These are phyloP conservation scores for Skeletonema grethae DNA, from an alignment of 108 stramenopile genomes.

Conservation along the genomic window DNA sequence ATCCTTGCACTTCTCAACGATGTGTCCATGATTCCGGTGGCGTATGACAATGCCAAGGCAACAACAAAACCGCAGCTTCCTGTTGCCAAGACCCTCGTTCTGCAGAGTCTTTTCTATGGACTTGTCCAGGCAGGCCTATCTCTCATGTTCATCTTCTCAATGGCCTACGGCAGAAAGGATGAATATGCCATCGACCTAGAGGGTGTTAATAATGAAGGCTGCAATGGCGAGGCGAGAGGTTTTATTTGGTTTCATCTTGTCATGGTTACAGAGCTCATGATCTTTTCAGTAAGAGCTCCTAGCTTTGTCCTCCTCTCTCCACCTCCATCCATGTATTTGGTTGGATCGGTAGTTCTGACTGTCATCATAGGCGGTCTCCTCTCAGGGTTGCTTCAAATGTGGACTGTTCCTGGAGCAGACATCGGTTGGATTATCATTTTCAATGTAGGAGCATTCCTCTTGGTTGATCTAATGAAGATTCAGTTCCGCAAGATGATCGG, in stretches of 20 bases:
- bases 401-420: conserved; percentile 23
- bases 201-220: neutral
- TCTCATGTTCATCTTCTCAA: conserved; percentile 60
- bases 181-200: conserved; percentile 34
- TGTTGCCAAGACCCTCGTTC: conserved; percentile 51
- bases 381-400: conserved; percentile 24
- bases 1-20: conserved; percentile 89
- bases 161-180: conserved; percentile 25
- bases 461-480: conserved; percentile 62
- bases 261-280: conserved; percentile 61
- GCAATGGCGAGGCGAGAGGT: conserved; percentile 43
- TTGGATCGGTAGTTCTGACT: conserved; percentile 53
- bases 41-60: conserved; percentile 82
- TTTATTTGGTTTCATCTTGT: conserved; percentile 66
- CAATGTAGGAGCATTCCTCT: conserved; percentile 49
- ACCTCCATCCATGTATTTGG: conserved; percentile 46
- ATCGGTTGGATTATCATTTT: conserved; percentile 49
- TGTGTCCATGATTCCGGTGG: conserved; percentile 83
- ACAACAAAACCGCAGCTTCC: conserved; percentile 55
- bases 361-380: conserved; percentile 45
- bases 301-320: conserved; percentile 46
- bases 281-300: conserved; percentile 64
- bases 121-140: conserved; percentile 52
- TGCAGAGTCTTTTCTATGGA: conserved; percentile 60
- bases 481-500: conserved; percentile 48